Evolutionary conservation across 345 rosid species (phyloP).

Genomic region (Durio zibethinus): DNA sequence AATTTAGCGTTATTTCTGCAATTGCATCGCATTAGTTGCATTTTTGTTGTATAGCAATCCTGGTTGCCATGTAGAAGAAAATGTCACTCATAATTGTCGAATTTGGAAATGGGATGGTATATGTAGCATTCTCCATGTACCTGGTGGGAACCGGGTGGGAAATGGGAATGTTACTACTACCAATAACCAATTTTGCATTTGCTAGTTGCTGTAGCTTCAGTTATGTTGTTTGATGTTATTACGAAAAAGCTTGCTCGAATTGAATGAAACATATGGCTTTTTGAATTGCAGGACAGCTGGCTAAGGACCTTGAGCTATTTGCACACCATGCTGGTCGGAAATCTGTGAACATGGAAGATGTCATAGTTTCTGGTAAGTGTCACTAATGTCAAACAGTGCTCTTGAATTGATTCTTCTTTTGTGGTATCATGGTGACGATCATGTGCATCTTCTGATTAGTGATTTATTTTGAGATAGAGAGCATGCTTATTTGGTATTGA

Average conservation of each 20-base stretch:
- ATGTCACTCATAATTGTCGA: background rate
- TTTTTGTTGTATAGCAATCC: background rate
- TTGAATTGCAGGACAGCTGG: conserved; percentile 59
- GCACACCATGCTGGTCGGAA: conserved; percentile 93
- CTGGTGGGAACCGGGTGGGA: too few species aligned
- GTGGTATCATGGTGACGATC: background rate
- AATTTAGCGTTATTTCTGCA: background rate
- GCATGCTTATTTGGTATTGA: background rate
- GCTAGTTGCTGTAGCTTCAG: too few species aligned
- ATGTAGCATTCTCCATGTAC: background rate
- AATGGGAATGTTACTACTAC: background rate
- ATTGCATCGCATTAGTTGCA: background rate
- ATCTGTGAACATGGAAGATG: conserved; percentile 78
- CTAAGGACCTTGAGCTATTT: conserved; percentile 75
- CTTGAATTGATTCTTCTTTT: background rate
- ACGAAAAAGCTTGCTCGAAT: background rate
- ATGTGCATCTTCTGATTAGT: background rate
- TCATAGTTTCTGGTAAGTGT: conserved; percentile 67
- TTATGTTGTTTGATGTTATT: background rate
- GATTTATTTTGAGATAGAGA: background rate
- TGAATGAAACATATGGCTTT: conserved; percentile 1
- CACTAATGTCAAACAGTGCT: background rate
- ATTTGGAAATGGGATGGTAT: background rate
- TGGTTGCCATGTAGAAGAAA: background rate
- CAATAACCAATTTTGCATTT: background rate